Base-by-base conservation (phyloP, 75 land plant species). In the Pinus taeda region DNA sequence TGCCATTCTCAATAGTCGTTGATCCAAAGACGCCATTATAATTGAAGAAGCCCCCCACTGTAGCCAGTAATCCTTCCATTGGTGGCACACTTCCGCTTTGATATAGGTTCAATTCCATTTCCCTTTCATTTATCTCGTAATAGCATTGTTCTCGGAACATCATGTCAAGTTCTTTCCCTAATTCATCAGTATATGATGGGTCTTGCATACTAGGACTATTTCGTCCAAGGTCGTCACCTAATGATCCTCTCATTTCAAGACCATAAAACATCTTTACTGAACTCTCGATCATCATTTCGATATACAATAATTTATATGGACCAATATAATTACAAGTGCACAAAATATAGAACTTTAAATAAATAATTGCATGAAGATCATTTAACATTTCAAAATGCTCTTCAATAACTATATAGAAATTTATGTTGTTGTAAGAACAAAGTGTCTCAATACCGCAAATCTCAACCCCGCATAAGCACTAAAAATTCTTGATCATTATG, bases 81-180 rank as follows among this genome's bases (percentile, higher is more conserved):
- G 33, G 33, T 2, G 33, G 33, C 2, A 1, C 33, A 33, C 33
- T 33, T 33, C 33, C 33, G 1, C 33, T 33, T 33, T 2, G 33
- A 33, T 33, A 33, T 1, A 33, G 33, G 33, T 33, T 33, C 33
- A 33, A 33, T 33, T 33, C 33, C 33, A 1, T 33, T 33, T 33
- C 33, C 33, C 33, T 33, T 33, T 33, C 2, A 33, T 33, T 33
- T 33, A 33, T 77, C 57, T 84, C 87, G 18, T 79, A 84, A 14
- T 84, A 62, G 64, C 90, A 81, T 65, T 88, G 87, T 59, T 81
- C 86, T 58, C 80, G 78, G 64, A 97, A 86, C 39, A 97, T 65
- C 57, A 83, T 59, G 37, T 86, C 87, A 42, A 95, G 79, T 67
- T 97, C 95, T 60, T 65, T 83, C 22, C 76, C 80, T 64, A 89